These are phyloP conservation scores for Aspergillus quadrilineatus DNA, from an alignment of 2,329 filamentous ascomycete species.

Conservation along the genomic window DNA sequence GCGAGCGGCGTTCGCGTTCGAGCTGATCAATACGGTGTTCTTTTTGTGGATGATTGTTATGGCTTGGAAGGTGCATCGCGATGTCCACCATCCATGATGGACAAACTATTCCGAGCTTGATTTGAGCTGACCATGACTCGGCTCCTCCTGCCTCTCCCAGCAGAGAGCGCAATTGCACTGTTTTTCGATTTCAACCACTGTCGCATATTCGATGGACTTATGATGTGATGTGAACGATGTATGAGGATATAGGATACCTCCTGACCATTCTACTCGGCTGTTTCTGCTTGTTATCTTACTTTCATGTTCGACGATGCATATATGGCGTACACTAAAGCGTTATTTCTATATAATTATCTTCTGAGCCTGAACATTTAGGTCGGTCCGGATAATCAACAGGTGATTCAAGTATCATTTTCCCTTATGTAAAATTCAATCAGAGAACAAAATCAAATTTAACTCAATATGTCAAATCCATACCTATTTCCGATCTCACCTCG, in stretches of 20 bases:
- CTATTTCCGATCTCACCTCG: background rate
- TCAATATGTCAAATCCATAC: background rate
- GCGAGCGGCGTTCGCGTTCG: constrained; percentile 63
- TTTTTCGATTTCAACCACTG: background rate
- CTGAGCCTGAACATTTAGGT: no score
- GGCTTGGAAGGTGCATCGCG: constrained; percentile 53
- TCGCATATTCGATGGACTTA: background rate
- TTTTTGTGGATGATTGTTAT: constrained; percentile 67
- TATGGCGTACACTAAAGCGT: background rate
- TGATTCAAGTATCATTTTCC: no score
- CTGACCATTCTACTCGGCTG: background rate
- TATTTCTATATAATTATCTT: background rate
- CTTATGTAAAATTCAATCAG: no score
- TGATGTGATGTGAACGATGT: background rate
- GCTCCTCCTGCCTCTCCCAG: no score
- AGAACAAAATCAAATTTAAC: no score
- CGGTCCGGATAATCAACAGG: no score
- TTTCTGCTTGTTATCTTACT: background rate
- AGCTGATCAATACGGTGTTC: constrained; percentile 63
- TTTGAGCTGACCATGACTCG: background rate
- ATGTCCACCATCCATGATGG: constrained; percentile 24
- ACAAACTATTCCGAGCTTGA: background rate
- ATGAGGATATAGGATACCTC: background rate
- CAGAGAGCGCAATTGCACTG: no score
- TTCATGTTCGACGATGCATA: background rate